Base-by-base conservation (phyloP, 441 rosid genomes). In the Populus hybrid region DNA sequence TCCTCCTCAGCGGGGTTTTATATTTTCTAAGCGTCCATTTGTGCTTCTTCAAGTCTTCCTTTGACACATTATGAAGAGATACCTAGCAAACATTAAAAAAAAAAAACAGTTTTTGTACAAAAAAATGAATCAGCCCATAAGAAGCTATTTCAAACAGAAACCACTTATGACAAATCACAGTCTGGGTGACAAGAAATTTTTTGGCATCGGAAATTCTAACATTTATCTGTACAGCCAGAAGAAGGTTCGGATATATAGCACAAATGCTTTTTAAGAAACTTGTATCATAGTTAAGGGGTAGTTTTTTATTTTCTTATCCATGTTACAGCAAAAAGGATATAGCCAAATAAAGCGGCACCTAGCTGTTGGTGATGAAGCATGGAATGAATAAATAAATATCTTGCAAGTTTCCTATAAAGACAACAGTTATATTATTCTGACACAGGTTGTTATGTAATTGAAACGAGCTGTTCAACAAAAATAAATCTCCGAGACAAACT, bases 21-120 rank as follows among this genome's bases (percentile, higher is more conserved):
- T 5, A 66, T 66, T 40, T 18, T 40, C 5, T 18, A 77, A 36
- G 71, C 42, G 21, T 26, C 67, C 46, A 59, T 36, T 20, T 57
- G 20, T 21, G 21, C 16, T 4, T 73, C 36, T 57, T 40, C 30
- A 64, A 24, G 38, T 77, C 74, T 63, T 42, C 66, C 71, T 21
- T 63, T 63, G 26, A 42, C 66, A 21, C 75, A 77, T 64, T 11
- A 71, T 64, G 75, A 63, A 40, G 38, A 10, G 42, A 42, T 71
- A 69, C 71, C 78, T 77, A 23, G 42, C 64, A 71, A 71, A 77
- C 12, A 42, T 38, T 2, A 38, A 9, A 9, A 8, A 38, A 36
- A 11, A 1, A 30, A 77, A 77, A 6, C 3, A 12, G 20, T 35
- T 30, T 77, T 64, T 70, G 75, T 24, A 24, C 67, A 18, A 40